Evolutionary conservation across 2,329 filamentous ascomycete genomes (phyloP).

Genomic region (Penicillium freii): DNA sequence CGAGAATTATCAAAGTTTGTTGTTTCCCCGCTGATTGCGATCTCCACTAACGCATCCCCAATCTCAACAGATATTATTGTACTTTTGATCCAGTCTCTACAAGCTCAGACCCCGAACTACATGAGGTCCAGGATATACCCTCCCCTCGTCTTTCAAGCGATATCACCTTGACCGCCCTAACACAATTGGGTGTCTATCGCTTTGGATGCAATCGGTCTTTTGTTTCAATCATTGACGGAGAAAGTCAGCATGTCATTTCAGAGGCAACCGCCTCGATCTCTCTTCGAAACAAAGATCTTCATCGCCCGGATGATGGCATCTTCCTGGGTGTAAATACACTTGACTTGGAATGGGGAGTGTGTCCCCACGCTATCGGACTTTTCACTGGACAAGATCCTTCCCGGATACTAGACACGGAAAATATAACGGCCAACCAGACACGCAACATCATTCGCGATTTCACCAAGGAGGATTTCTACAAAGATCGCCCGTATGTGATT

Average conservation of each 20-base stretch:
- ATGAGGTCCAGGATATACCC: not conserved
- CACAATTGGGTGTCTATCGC: constrained; percentile 50
- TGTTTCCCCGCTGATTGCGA: not conserved
- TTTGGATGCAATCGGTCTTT: constrained; percentile 47
- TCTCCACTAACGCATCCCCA: constrained; percentile 4
- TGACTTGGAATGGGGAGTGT: constrained; percentile 24
- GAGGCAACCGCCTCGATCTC: constrained; percentile 50
- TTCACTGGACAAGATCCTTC: constrained; percentile 26
- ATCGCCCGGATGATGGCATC: constrained; percentile 31
- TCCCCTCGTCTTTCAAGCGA: constrained; percentile 20
- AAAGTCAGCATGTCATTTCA: constrained; percentile 51
- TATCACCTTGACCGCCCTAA: constrained; percentile 49
- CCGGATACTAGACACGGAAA: constrained; percentile 18
- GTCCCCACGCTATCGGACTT: constrained; percentile 23
- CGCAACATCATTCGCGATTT: constrained; percentile 43
- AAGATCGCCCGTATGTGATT: constrained; percentile 34
- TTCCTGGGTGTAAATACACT: constrained; percentile 31
- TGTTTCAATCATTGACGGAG: constrained; percentile 53
- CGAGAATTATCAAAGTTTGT: constrained; percentile 20
- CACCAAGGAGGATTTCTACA: constrained; percentile 34
- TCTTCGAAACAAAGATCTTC: constrained; percentile 31
- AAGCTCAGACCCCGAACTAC: not conserved
- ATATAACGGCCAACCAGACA: constrained; percentile 29
- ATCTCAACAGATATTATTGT: constrained; percentile 19
- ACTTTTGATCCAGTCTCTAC: not conserved